Base-by-base conservation (phyloP, 2,329 filamentous ascomycete species). In the Colletotrichum liaoningense region DNA sequence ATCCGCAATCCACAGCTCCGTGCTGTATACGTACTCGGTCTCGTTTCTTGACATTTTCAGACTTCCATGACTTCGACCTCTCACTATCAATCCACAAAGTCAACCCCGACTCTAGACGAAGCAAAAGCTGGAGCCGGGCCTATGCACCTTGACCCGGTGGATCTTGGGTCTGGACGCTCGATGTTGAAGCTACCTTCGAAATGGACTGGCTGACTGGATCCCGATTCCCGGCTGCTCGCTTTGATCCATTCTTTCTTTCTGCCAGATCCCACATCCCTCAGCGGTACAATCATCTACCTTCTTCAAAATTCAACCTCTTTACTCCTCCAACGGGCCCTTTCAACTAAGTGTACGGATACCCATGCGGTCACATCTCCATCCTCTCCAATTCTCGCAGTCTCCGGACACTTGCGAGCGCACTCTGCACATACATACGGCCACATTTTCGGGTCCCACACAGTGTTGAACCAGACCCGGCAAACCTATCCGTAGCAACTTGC, bases 41-140 rank as follows among this genome's bases (percentile, higher is more conserved):
- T 69, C 59, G 66, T 19, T 64, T 60, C 38, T 70, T 62, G 54
- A 56, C 67, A 22, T 26, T 24, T 73, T 70, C 60, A 33, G 60
- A 22, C 42, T 46, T 19, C 14, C 38, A 42, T 4, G 19, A 9
- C 19, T 28, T 55, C 22, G n/a, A 42, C 16, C 49, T 42, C 38
- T 42, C 14, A 42, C 14, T 42, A 42, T 16, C 38, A 42, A 42
- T 16, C 38, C 38, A 42, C 38, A 16, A 42, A 16, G 38, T 14
- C 38, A 33, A 65, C 22, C 52, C 63, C 35, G 30, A 22, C 42
- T 24, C 46, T 63, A 24, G 14, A 46, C 22, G 52, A n/a, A 26
- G 12, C 52, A 22, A n/a, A 11, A 55, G 22, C 22, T 55, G 22
- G 22, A n/a, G 42, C 42, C 19, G 42, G 6, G n/a, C n/a, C 22